These are phyloP conservation scores for Cucumis melo DNA, from an alignment of 306 rosid species.

Conservation along the genomic window DNA sequence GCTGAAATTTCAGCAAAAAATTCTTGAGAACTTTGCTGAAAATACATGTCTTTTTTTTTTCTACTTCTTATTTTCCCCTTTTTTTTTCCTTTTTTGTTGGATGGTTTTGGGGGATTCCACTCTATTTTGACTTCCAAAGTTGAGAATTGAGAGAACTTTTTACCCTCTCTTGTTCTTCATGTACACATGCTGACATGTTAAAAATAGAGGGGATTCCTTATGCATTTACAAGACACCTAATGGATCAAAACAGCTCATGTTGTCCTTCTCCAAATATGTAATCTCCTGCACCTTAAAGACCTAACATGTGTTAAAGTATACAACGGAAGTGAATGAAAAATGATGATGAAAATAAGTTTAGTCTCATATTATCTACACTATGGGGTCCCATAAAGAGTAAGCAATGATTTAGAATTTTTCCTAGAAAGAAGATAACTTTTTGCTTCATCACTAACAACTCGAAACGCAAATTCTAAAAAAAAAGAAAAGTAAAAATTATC, in stretches of 20 bases:
- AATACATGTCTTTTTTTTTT: not conserved
- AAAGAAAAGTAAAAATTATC: too few relatives aligned
- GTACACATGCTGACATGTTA: not conserved
- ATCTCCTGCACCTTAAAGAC: not conserved
- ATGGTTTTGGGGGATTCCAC: not conserved
- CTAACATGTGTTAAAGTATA: not conserved
- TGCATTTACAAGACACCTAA: not conserved
- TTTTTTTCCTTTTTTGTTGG: not conserved
- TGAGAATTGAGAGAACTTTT: not conserved
- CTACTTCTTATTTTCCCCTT: not conserved
- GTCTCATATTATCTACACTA: not conserved
- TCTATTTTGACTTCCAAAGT: not conserved
- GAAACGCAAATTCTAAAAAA: not conserved
- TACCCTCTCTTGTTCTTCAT: not conserved
- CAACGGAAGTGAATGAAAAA: not conserved
- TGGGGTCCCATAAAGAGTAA: not conserved
- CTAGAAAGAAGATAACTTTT: not conserved
- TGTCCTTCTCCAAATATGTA: not conserved
- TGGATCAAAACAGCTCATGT: not conserved
- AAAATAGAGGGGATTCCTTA: conserved; percentile 5
- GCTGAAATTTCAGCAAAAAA: not conserved
- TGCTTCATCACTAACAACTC: not conserved
- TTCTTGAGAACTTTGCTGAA: not conserved
- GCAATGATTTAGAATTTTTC: not conserved
- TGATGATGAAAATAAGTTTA: not conserved